Percentiles rank a stretch among this genome's conserved stretches.
These are phyloP conservation scores for Artemisia tridentata DNA, from an alignment of 129 eudicot species.

Conservation along the genomic window DNA sequence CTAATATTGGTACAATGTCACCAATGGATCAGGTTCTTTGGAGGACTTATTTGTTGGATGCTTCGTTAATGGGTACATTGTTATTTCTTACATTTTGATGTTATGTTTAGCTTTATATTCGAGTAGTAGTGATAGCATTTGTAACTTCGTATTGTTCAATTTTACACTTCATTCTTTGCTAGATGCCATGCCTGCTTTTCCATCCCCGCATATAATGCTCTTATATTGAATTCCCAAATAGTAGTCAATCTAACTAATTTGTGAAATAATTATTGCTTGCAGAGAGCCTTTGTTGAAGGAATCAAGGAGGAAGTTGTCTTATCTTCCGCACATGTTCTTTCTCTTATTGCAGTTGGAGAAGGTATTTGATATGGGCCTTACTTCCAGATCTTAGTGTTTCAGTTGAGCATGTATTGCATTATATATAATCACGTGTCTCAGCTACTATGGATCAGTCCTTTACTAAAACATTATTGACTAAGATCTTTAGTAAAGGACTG, in stretches of 20 bases:
- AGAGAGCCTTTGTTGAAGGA: conserved; percentile 98
- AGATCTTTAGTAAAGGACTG: background rate
- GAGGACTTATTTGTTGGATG: no score
- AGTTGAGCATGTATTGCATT: conserved; percentile 1
- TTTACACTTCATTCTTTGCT: background rate
- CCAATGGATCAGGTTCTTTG: no score
- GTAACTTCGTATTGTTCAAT: conserved; percentile 5
- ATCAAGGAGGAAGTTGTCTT: conserved; percentile 90
- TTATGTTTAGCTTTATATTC: no score
- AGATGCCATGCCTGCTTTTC: background rate
- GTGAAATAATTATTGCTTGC: conserved; percentile 31
- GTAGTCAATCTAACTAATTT: conserved; percentile 7
- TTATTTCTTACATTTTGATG: no score
- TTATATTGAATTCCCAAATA: background rate
- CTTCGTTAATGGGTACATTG: no score
- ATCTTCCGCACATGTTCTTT: conserved; percentile 96
- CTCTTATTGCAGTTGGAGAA: conserved; percentile 97
- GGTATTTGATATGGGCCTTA: conserved; percentile 40
- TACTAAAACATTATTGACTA: background rate
- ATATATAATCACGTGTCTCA: background rate
- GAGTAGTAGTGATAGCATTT: no score
- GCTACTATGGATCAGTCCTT: background rate
- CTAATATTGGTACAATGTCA: no score
- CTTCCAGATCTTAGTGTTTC: no score
- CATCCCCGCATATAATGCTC: conserved; percentile 8